These are phyloP conservation scores for Dictyostelium intermedium DNA, from an alignment of 78 protist species.

Conservation along the genomic window DNA sequence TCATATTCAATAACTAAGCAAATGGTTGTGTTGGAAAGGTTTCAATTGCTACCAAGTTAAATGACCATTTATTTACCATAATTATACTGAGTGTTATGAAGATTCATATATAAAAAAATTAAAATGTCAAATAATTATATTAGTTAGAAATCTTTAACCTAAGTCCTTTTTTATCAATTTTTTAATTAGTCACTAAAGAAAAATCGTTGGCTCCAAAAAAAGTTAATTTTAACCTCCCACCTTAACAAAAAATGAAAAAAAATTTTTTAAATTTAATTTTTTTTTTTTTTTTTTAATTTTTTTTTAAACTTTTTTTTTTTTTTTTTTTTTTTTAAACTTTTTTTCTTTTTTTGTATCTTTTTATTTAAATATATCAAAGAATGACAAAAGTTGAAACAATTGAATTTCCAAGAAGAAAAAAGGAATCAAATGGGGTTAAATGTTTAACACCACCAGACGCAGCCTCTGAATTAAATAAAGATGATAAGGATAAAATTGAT, in stretches of 20 bases:
- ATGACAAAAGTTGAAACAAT: conserved; percentile 2
- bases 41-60: no score
- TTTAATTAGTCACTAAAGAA: no score
- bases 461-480: background rate
- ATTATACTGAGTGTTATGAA: no score
- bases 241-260: background rate
- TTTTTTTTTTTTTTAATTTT: background rate
- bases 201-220: no score
- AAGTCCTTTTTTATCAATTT: no score
- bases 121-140: no score
- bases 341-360: background rate
- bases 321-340: background rate
- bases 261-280: background rate
- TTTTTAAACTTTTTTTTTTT: background rate
- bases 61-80: no score
- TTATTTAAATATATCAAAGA: background rate
- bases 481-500: background rate
- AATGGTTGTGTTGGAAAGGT: no score
- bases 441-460: background rate
- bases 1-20: no score
- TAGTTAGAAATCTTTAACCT: no score
- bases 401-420: conserved; percentile 52
- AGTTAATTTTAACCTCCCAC: no score
- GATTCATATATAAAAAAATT: no score
- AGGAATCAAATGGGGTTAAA: background rate